Base-by-base conservation (phyloP, 2,329 filamentous ascomycete genomes). In the Emericellopsis atlantica region DNA sequence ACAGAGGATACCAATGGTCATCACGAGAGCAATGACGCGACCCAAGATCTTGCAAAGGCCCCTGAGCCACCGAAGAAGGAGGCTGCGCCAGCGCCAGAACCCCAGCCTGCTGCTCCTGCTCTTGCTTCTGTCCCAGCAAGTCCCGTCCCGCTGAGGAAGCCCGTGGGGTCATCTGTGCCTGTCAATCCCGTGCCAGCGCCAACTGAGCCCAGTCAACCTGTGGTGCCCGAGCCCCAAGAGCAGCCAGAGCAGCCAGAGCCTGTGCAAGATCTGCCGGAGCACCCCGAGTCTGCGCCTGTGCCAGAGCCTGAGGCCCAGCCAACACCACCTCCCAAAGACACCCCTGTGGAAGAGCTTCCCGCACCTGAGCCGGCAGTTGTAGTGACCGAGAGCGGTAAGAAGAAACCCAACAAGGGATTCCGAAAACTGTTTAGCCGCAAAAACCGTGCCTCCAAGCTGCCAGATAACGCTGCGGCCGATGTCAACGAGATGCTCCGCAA, bases 381-480 rank as follows among this genome's bases (percentile, higher is more conserved):
- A 12, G 12, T 12, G 12, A 29, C 26, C 8, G 26, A 9, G 26
- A 29, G 26, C 26, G 26, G 26, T 12, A 44, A 45, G 21, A 50
- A 71, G 56, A 76, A 74, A 55, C 64, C 76, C 14, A 53, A 55
- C 44, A 67, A 65, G 54, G 74, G 76, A 14, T 69, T 84, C 49
- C 73, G 72, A 46, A 82, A 81, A 58, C 64, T 84, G 34, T 84
- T 84, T 51, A 69, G 70, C 37, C 72, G 76, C 49, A 81, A 76
- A 60, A 79, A 78, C 51, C 66, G 72, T 44, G 53, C 61, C 44
- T 79, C 70, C 31, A 81, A 73, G 58, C 51, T 71, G 18, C 70
- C 69, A 7, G 72, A 76, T 1, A 70, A 71, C 44, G 68, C 73
- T 32, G 64, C 64, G 43, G 60, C 59, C 45, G 71, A 72, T 50